Evolutionary conservation across 345 rosid species (phyloP).

Genomic region (Eucalyptus dawsonii): DNA sequence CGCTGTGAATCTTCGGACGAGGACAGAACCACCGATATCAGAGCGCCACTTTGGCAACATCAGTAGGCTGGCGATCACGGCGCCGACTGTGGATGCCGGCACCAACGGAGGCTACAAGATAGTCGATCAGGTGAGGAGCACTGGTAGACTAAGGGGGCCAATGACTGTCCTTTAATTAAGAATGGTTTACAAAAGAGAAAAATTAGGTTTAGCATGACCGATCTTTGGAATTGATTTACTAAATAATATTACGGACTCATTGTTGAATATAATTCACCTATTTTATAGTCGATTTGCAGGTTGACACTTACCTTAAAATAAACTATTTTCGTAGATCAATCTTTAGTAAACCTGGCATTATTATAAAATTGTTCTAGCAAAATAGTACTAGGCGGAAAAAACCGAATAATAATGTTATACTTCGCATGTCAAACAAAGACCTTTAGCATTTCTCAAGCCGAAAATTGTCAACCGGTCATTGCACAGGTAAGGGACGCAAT

Average conservation of each 20-base stretch:
- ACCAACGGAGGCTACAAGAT: not conserved
- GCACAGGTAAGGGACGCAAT: constrained; percentile 3
- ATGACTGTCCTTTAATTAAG: not conserved
- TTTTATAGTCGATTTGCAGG: not conserved
- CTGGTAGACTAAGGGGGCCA: not conserved
- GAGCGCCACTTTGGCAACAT: constrained; percentile 4
- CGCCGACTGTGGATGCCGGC: not conserved
- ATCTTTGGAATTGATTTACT: not conserved
- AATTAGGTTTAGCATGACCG: not conserved
- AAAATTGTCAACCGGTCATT: not conserved
- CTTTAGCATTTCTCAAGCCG: not conserved
- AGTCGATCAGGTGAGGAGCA: not conserved
- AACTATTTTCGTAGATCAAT: not conserved
- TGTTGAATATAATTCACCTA: not conserved
- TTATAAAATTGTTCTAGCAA: not conserved
- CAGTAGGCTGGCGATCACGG: not conserved
- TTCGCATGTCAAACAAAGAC: not conserved
- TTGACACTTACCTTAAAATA: not conserved
- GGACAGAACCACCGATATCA: constrained; percentile 2
- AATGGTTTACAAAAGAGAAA: not conserved
- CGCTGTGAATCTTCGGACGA: constrained; percentile 1
- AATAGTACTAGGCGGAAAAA: not conserved
- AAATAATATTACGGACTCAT: not conserved
- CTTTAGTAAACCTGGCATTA: not conserved
- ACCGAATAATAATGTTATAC: not conserved